phyloP scores from a whole-genome alignment of 805 yeast species.

The Candida orba region DNA sequence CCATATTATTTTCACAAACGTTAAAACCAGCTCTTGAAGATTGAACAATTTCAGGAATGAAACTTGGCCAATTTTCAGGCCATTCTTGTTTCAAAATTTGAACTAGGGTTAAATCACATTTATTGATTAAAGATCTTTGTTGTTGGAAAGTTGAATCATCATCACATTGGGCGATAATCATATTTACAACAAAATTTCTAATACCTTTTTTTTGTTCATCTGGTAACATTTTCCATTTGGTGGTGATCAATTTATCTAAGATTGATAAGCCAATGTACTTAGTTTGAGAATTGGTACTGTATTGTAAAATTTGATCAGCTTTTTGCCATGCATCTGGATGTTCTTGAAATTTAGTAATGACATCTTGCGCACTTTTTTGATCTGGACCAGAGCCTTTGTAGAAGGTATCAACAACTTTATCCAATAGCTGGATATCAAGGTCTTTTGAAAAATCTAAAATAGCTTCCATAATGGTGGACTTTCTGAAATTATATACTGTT shows the following conservation, averaged over 20 bases:
- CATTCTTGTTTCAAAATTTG: conserved; percentile 96
- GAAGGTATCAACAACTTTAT: conserved; percentile 78
- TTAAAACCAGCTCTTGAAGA: conserved; percentile 80
- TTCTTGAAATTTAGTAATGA: conserved; percentile 79
- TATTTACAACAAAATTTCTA: conserved; percentile 85
- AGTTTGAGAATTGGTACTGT: conserved; percentile 72
- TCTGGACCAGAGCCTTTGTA: conserved; percentile 67
- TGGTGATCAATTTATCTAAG: conserved; percentile 80
- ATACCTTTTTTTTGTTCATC: conserved; percentile 86
- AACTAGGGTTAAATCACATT: conserved; percentile 89
- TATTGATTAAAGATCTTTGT: conserved; percentile 80
- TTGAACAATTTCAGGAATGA: conserved; percentile 85
- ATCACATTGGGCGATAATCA: conserved; percentile 88
- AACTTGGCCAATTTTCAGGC: conserved; percentile 98
- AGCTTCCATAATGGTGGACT: conserved; percentile 57
- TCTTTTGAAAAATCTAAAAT: conserved; percentile 83
- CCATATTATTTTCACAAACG: conserved; percentile 97
- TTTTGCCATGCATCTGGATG: conserved; percentile 95
- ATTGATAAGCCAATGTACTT: conserved; percentile 90
- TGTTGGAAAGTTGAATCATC: conserved; percentile 63
- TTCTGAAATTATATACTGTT: neutral
- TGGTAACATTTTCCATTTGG: conserved; percentile 91
- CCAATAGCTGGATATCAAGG: conserved; percentile 71
- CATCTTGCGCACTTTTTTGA: conserved; percentile 63
- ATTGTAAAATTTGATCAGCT: conserved; percentile 82